These are phyloP conservation scores for Microbotryomycetes sp. DNA, from an alignment of 1,284 basidiomycete species.

Conservation along the genomic window DNA sequence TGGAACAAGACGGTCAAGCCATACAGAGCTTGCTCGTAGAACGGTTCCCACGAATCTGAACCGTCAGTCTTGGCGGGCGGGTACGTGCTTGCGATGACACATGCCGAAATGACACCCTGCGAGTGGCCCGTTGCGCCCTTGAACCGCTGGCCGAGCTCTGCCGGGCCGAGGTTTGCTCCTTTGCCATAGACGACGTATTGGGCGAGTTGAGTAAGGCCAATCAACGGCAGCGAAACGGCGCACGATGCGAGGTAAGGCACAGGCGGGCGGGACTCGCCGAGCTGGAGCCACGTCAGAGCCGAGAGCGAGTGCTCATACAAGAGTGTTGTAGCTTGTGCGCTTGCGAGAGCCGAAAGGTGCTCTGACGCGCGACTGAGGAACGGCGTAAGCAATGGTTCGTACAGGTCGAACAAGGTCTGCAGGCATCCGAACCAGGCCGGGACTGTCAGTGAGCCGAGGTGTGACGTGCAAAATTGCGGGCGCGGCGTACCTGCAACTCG, in stretches of 20 bases:
- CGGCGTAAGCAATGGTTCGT: slow-evolving; percentile 70
- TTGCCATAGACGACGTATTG: slow-evolving; percentile 65
- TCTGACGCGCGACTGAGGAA: slow-evolving; percentile 56
- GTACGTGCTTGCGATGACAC: slow-evolving; percentile 56
- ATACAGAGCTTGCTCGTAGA: slow-evolving; percentile 69
- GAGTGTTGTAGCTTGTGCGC: slow-evolving; percentile 37
- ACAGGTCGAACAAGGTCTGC: slow-evolving; percentile 81
- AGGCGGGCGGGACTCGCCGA: slow-evolving; percentile 61
- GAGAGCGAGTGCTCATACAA: slow-evolving; percentile 73
- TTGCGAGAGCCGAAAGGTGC: slow-evolving; percentile 50
- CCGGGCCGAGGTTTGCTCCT: slow-evolving; percentile 47
- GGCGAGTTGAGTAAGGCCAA: slow-evolving; percentile 88
- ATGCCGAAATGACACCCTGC: slow-evolving; percentile 89
- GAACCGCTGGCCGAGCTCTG: slow-evolving; percentile 66
- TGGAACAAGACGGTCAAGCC: slow-evolving; percentile 88
- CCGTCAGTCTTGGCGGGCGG: slow-evolving; percentile 10
- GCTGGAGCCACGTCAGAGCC: slow-evolving; percentile 75
- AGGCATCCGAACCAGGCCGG: neutral
- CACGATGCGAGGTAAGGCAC: slow-evolving; percentile 85
- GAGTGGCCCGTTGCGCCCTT: slow-evolving; percentile 91
- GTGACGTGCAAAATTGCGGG: neutral
- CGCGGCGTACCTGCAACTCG: slow-evolving; percentile 53
- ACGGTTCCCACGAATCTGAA: slow-evolving; percentile 56
- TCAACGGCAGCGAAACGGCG: slow-evolving; percentile 90
- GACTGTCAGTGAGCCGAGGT: neutral